Evolutionary conservation across 164 flowering plant genomes (phyloP).

Genomic region (Saururus chinensis): DNA sequence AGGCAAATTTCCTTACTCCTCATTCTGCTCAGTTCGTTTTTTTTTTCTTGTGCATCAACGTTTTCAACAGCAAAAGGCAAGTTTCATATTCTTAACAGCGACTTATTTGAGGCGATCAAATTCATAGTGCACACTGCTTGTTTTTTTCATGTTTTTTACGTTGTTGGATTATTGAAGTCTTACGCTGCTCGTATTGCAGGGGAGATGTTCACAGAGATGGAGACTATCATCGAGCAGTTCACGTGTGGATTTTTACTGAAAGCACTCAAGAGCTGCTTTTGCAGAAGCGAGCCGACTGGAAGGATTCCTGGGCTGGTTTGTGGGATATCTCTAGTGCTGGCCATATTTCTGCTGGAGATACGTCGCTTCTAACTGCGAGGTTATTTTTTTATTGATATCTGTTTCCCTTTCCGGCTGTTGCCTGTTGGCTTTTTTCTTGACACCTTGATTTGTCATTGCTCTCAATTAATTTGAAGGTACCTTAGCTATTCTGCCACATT

Average conservation of each 20-base stretch:
- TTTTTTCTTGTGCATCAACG: too few relatives aligned
- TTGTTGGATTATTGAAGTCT: neutral
- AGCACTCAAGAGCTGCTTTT: slow-evolving; percentile 77
- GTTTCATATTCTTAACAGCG: too few relatives aligned
- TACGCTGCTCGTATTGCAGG: slow-evolving; percentile 21
- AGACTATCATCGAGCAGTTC: slow-evolving; percentile 83
- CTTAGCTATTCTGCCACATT: too few relatives aligned
- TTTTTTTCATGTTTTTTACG: neutral
- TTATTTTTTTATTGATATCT: too few relatives aligned
- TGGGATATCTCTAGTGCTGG: slow-evolving; percentile 99
- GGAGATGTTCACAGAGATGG: slow-evolving; percentile 74
- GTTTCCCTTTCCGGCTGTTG: too few relatives aligned
- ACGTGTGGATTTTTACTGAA: slow-evolving; percentile 80
- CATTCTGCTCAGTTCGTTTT: too few relatives aligned
- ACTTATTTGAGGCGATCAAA: too few relatives aligned
- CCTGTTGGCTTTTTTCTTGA: neutral
- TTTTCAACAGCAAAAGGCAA: too few relatives aligned
- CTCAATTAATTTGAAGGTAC: too few relatives aligned
- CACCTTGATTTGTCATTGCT: too few relatives aligned
- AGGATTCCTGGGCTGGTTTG: slow-evolving; percentile 83
- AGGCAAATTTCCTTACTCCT: slow-evolving; percentile 25
- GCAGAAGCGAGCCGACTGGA: slow-evolving; percentile 74
- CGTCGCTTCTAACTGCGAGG: slow-evolving; percentile 80
- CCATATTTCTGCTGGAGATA: slow-evolving; percentile 85
- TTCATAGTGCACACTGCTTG: too few relatives aligned